Percentiles rank a stretch among this genome's conserved stretches.
Conservation (phyloP, 805 yeast species). For the Saccharomycodes ludwigii region DNA sequence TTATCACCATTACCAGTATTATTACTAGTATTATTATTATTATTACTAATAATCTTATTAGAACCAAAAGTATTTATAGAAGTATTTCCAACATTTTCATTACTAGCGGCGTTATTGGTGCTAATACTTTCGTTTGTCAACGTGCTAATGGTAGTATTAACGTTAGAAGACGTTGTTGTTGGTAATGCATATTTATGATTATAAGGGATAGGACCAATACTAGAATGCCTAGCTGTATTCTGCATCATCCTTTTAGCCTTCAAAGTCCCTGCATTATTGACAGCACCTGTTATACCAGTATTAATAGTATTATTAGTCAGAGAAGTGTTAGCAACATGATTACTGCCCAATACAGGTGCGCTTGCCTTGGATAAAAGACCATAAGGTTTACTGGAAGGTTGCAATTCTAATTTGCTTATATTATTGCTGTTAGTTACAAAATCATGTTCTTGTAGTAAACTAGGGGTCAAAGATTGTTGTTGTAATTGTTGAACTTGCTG, state of each 20-base stretch:
- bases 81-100: constrained; percentile 15
- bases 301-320: not conserved
- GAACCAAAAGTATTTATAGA: constrained; percentile 8
- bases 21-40: too few species aligned
- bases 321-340: too few species aligned
- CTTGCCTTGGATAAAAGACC: constrained; percentile 23
- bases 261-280: too few species aligned
- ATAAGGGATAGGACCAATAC: constrained; percentile 19
- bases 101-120: too few species aligned
- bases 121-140: not conserved
- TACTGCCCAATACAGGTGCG: constrained; percentile 21
- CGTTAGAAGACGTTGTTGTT: constrained; percentile 3
- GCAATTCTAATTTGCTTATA: constrained; percentile 3
- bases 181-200: constrained; percentile 4
- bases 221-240: constrained; percentile 22
- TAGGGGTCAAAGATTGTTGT: constrained; percentile 11
- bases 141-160: constrained; percentile 4
- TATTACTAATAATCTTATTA: too few species aligned
- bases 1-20: too few species aligned
- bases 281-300: not conserved
- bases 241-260: too few species aligned
- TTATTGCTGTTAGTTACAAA: constrained; percentile 6
- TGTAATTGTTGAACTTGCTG: constrained; percentile 4
- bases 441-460: constrained; percentile 8
- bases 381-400: constrained; percentile 10